Conservation (phyloP, 352 stramenopile species). For the Phytophthora chlamydospora region DNA sequence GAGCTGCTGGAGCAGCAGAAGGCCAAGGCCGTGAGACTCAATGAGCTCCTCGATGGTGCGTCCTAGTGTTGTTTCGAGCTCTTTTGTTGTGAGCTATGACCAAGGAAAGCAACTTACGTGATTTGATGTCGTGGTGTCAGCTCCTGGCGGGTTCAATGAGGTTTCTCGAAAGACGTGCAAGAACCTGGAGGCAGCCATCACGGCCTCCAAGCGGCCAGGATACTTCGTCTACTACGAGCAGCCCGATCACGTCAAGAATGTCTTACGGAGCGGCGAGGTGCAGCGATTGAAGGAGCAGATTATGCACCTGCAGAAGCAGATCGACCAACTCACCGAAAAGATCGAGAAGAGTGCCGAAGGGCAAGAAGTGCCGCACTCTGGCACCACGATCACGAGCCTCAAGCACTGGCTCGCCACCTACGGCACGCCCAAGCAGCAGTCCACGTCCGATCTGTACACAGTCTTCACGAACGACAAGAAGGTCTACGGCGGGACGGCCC, state of each 20-base stretch:
- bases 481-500: conserved; percentile 75
- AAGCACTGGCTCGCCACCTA: conserved; percentile 82
- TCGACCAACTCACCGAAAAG: conserved; percentile 67
- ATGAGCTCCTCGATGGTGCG: conserved; percentile 64
- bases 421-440: conserved; percentile 64
- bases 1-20: conserved; percentile 76
- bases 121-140: conserved; percentile 21
- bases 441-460: conserved; percentile 55
- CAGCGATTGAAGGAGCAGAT: conserved; percentile 65
- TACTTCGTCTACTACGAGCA: conserved; percentile 81
- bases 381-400: conserved; percentile 54
- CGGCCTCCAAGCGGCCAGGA: conserved; percentile 69
- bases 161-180: conserved; percentile 77
- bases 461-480: conserved; percentile 72
- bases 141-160: conserved; percentile 73
- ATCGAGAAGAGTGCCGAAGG: conserved; percentile 33
- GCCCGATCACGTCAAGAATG: conserved; percentile 59
- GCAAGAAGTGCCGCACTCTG: conserved; percentile 11
- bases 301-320: conserved; percentile 70
- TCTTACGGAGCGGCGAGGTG: conserved; percentile 63
- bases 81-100: neutral
- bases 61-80: neutral
- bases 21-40: conserved; percentile 61
- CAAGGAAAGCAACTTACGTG: no score
- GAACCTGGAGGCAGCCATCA: conserved; percentile 81